Conservation (phyloP, 108 stramenopile genomes). For the Stephanodiscus minutulus region DNA sequence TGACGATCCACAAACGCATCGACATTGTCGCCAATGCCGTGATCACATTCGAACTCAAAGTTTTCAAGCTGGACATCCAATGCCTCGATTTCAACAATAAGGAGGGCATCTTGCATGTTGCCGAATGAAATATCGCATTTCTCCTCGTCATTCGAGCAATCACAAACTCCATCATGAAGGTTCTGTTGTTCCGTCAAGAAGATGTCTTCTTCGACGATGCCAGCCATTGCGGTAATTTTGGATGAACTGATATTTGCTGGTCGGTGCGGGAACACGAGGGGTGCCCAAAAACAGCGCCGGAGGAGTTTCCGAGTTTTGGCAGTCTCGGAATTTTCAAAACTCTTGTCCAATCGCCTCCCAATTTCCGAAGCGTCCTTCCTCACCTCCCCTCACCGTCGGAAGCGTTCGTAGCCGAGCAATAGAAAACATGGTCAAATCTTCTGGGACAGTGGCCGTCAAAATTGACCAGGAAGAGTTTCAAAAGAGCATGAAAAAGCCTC, state of each 20-base stretch:
- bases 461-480: conserved; percentile 56
- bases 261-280: too few species aligned
- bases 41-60: neutral
- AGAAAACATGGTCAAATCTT: conserved; percentile 12
- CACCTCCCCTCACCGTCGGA: neutral
- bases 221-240: neutral
- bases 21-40: neutral
- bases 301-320: too few species aligned
- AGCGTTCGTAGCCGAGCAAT: neutral
- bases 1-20: neutral
- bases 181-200: neutral
- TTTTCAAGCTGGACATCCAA: neutral
- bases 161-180: neutral
- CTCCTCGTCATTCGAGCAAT: neutral
- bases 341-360: too few species aligned
- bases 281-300: too few species aligned
- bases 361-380: too few species aligned
- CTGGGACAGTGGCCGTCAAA: conserved; percentile 2
- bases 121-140: neutral
- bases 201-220: neutral
- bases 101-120: neutral
- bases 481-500: conserved; percentile 48
- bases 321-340: conserved; percentile 5
- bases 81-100: conserved; percentile 3
- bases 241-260: too few species aligned